Evolutionary conservation across 2,329 filamentous ascomycete genomes (phyloP), one percentile per base, ranked within the genome.

Genomic region (Hypoxylon sp.): DNA sequence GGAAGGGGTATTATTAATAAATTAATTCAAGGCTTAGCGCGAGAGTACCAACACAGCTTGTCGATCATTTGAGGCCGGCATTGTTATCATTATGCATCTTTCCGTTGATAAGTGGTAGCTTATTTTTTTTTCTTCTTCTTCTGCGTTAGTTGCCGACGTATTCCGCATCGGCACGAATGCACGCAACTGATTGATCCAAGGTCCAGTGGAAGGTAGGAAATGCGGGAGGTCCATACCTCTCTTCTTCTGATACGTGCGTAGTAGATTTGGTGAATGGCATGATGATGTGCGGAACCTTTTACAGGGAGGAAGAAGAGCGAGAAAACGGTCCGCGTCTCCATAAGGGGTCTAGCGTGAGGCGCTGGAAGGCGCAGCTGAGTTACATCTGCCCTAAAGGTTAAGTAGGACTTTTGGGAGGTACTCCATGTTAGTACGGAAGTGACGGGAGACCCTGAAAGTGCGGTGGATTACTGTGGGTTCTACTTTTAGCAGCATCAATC

Each of bases 361-460:
- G 59, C 61, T 72, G 69, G 64, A 67, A 59, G 74, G 74, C 74
- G 74, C 74, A 76, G 75, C 71, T 72, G 69, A 67, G 70, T 74
- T 57, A 61, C 66, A 69, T 67, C 58, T 69, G 73, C 49, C 61
- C 72, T 70, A 57, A 63, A 62, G 20, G 68, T 66, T 61, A 33
- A 33, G 22, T 76, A 76, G 71, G 72, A 75, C 75, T 77, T 75
- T 66, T 44, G 64, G 63, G 57, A 65, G 37, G 71, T 77, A 68
- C 31, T 67, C 53, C 4, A 17, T 65, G 57, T 62, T 77, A 72
- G 70, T 48, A 51, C 56, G 49, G 35, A 72, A 46, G 74, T 75
- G 69, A 51, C 61, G 13, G 20, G 25, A 13, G 25, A 25, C 8
- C 22, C 37, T 50, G 30, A 13, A n/a, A n/a, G 54, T 53, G 30